Conservation (phyloP, 148 eudicot genomes). For the Dianthus caryophyllus region DNA sequence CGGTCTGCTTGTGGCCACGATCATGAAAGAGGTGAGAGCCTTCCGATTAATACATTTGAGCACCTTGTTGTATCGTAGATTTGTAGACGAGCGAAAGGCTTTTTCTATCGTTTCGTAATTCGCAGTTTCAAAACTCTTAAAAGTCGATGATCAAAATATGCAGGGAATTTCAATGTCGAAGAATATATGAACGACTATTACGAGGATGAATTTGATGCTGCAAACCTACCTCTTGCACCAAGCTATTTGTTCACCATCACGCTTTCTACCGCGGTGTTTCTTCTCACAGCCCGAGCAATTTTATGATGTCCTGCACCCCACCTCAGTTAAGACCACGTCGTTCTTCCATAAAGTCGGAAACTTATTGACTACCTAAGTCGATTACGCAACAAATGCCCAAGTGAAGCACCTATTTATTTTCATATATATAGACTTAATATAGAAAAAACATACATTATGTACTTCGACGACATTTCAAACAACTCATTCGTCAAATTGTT, state of each 20-base stretch:
- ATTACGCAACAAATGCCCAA: background rate
- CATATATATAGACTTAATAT: background rate
- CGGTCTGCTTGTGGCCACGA: conserved; percentile 41
- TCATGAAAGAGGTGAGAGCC: conserved; percentile 32
- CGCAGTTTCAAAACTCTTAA: background rate
- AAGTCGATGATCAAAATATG: conserved; percentile 5
- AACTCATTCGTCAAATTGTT: background rate
- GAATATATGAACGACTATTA: conserved; percentile 27
- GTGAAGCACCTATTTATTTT: background rate
- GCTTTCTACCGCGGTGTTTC: conserved; percentile 12
- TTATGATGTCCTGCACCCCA: conserved; percentile 7
- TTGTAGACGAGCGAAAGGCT: background rate
- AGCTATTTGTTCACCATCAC: conserved; percentile 19
- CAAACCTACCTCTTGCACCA: conserved; percentile 25
- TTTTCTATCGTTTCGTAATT: background rate
- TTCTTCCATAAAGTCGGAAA: background rate
- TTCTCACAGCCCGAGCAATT: conserved; percentile 22
- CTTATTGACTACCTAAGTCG: background rate
- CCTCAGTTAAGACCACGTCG: too few relatives aligned
- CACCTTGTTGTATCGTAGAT: background rate
- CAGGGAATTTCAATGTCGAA: conserved; percentile 47
- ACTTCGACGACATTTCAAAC: background rate
- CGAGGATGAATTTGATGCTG: conserved; percentile 30
- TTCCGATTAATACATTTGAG: background rate
- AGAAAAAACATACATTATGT: background rate